These are phyloP conservation scores for Boechera divaricarpa DNA, from an alignment of 345 rosid species.

Conservation along the genomic window DNA sequence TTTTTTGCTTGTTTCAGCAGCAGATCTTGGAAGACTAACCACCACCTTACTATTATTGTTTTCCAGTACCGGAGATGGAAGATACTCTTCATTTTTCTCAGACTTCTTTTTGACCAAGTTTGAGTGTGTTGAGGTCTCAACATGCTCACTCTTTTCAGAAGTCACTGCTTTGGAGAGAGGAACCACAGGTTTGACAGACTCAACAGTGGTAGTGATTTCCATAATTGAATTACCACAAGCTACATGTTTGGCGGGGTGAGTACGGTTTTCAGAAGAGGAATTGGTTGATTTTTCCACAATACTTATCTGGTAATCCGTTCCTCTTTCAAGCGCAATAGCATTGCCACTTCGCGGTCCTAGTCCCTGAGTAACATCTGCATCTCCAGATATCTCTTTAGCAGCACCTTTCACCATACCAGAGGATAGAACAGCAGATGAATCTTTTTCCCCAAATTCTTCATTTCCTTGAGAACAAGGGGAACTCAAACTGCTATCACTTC, in stretches of 20 bases:
- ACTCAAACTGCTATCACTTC: conserved; percentile 61
- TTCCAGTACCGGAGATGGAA: conserved; percentile 15
- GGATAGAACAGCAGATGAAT: conserved; percentile 39
- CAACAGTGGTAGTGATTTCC: conserved; percentile 38
- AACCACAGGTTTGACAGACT: conserved; percentile 41
- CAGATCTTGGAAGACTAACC: conserved; percentile 31
- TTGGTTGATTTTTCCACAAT: conserved; percentile 30
- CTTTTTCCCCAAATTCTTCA: conserved; percentile 52
- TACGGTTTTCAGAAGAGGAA: conserved; percentile 44
- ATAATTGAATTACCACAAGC: conserved; percentile 34
- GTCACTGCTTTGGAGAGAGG: conserved; percentile 46
- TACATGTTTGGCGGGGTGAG: conserved; percentile 35
- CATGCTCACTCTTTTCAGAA: conserved; percentile 42
- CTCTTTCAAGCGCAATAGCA: conserved; percentile 45
- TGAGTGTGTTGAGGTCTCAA: conserved; percentile 44
- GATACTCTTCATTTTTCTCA: conserved; percentile 23
- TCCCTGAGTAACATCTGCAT: conserved; percentile 45
- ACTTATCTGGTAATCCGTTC: conserved; percentile 14
- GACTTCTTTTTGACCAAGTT: conserved; percentile 24
- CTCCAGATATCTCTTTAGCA: conserved; percentile 42
- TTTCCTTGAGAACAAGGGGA: conserved; percentile 65
- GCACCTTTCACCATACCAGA: conserved; percentile 40
- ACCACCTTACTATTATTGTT: conserved; percentile 29
- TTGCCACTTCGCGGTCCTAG: conserved; percentile 40
- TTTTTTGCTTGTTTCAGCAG: conserved; percentile 46